Evolutionary conservation across 2,329 filamentous ascomycete species (phyloP), one percentile per base, ranked within the genome.

Genomic region (Amylocarpus encephaloides): DNA sequence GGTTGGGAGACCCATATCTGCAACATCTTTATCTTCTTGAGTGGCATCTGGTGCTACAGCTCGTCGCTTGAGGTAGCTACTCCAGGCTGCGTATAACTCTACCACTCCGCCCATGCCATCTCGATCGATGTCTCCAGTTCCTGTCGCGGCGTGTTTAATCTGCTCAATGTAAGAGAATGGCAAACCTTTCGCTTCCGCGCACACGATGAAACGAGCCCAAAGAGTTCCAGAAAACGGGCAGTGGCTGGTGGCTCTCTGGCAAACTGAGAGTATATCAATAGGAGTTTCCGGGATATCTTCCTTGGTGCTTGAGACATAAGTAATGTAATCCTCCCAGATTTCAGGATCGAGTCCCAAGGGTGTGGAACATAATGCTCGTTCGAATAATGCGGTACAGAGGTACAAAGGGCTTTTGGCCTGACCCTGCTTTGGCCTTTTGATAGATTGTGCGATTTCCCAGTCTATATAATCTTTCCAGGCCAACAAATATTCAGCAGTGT

Each of bases 51-150:
- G 76, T 49, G 82, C 75, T 72, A 95, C 90, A 15, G 92, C 89
- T 43, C 84, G 84, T 19, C 93, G 85, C 58, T 92, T 89, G 16
- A 98, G 76, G 60, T 92, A 97, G 44, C 89, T 90, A 64, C 92
- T 96, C 93, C 93, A 98, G 0, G 91, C 86, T 47, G 88, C 83
- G 63, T 96, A 90, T 63, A 97, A 88, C 61, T 95, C 89, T 52
- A 97, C 79, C 30, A 96, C 82, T 58, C 91, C 87, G 44, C 89
- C 82, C 76, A 96, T 85, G 19, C 90, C 91, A 54, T 89, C 83
- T 55, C 86, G 83, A 65, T 95, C 90, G 5, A 97, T 75, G 38
- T 94, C 76, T 7, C 89, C 85, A 19, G 88, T 89, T 63, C 85
- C 88, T 0, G 91, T 97, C 6, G 93, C 93, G 39, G 84, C 83